Evolutionary conservation across 2,329 filamentous ascomycete genomes (phyloP), one percentile per base, ranked within the genome.

Genomic region (Neofusicoccum sp.): DNA sequence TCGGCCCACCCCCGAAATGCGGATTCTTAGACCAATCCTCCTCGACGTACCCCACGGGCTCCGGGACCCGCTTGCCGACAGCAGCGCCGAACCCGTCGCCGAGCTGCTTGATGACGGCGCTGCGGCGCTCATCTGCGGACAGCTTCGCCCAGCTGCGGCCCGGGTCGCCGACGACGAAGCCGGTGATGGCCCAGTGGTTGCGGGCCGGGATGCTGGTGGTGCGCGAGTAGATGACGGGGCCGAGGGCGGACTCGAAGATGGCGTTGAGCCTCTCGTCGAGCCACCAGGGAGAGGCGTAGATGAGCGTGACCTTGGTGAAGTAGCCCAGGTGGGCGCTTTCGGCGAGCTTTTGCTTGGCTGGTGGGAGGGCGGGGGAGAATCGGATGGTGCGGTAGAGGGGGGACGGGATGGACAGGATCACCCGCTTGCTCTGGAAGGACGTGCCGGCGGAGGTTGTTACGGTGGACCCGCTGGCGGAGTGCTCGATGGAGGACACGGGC

Each of bases 291-390:
- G 69, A 69, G 1, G 70, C 63, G 70, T 80, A 85, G 31, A 79
- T 72, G 11, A 81, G 68, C 59, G 86, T 83, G 4, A 78, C 79
- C 68, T 87, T 86, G 58, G 77, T 79, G 67, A 84, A 84, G 65
- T 81, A 80, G 3, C 83, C 83, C 36, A 44, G 28, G 52, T 0
- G 3, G 6, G 58, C 14, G 14, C 11, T 9, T 4, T 16, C 36
- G 3, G 43, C 22, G 16, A 44, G 37, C 2, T 7, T 9, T 14
- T 61, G 37, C 29, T 61, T 52, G 4, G 58, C 11, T 3, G 28
- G 28, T 12, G 58, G 58, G 2, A 61, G 58, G 6, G 45, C 14
- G 7, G 58, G 47, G 11, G 37, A 0, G 58, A 61, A 61, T 29
- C n/a, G 3, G n/a, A 61, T 28, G n/a, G 31, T 3, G 47, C 8